These are phyloP conservation scores for Pseudogymnoascus sp. DNA, from an alignment of 2,329 filamentous ascomycete species.

Conservation along the genomic window DNA sequence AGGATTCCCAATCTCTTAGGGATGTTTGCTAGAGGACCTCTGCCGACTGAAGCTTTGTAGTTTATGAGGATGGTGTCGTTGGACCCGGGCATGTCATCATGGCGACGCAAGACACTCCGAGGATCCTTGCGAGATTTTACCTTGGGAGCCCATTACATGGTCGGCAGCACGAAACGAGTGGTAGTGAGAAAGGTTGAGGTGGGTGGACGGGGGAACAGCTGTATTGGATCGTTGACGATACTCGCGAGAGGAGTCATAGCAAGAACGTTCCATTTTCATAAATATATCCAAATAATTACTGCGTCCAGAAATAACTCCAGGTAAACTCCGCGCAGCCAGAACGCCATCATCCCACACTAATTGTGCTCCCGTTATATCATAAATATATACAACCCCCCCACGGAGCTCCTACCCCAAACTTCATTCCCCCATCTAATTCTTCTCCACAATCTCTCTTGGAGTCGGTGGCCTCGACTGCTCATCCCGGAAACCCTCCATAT, in stretches of 20 bases:
- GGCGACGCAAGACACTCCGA: not conserved
- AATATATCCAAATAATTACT: not conserved
- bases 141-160: not conserved
- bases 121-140: no score
- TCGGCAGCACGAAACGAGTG: not conserved
- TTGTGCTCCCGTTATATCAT: conserved; percentile 24
- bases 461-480: not conserved
- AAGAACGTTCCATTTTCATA: not conserved
- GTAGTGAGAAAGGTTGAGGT: not conserved
- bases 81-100: no score
- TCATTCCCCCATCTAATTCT: not conserved
- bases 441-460: not conserved
- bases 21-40: no score
- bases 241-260: not conserved
- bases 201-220: not conserved
- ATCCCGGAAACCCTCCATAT: conserved; percentile 11
- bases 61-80: no score
- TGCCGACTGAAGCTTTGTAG: no score
- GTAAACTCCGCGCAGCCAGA: conserved; percentile 20
- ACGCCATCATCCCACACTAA: conserved; percentile 31
- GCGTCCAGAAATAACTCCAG: conserved; percentile 17
- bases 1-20: no score
- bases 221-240: not conserved
- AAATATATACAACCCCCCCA: not conserved
- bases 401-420: not conserved